phyloP scores from a whole-genome alignment of 306 rosid species.

The Cucurbita moschata region DNA sequence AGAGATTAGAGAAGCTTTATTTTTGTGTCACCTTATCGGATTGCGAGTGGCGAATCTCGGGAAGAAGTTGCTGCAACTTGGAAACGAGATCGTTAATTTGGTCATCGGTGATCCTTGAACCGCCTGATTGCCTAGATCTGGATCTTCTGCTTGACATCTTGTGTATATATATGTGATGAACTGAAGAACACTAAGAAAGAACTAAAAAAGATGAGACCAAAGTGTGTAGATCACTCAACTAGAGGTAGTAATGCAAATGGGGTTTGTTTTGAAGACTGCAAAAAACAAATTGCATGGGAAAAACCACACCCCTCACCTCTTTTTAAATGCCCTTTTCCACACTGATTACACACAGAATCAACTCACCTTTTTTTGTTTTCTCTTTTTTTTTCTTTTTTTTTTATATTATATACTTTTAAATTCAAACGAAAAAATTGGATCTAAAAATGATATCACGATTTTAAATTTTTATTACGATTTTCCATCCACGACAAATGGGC shows the following conservation, averaged over 20 bases:
- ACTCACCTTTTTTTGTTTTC: background rate
- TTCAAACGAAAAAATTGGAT: too few relatives aligned
- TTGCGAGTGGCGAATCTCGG: slow-evolving; percentile 65
- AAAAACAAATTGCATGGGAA: slow-evolving; percentile 10
- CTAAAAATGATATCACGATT: too few relatives aligned
- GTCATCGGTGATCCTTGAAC: slow-evolving; percentile 79
- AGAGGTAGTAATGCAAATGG: background rate
- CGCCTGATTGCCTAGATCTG: slow-evolving; percentile 36
- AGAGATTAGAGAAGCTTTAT: background rate
- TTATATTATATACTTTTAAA: too few relatives aligned
- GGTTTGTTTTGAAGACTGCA: background rate
- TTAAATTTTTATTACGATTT: too few relatives aligned
- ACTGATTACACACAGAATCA: background rate
- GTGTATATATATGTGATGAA: too few relatives aligned
- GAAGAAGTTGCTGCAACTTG: slow-evolving; percentile 87
- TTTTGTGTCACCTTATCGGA: slow-evolving; percentile 56
- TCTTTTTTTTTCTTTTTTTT: too few relatives aligned
- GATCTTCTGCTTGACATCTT: slow-evolving; percentile 11
- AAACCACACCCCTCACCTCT: background rate
- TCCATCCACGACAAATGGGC: too few relatives aligned
- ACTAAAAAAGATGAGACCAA: background rate
- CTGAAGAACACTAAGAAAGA: too few relatives aligned
- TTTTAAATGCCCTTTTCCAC: background rate
- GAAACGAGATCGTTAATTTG: slow-evolving; percentile 92
- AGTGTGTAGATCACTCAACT: background rate